Evolutionary conservation across 2,329 filamentous ascomycete genomes (phyloP).

Genomic region (Xylariaceae sp.): DNA sequence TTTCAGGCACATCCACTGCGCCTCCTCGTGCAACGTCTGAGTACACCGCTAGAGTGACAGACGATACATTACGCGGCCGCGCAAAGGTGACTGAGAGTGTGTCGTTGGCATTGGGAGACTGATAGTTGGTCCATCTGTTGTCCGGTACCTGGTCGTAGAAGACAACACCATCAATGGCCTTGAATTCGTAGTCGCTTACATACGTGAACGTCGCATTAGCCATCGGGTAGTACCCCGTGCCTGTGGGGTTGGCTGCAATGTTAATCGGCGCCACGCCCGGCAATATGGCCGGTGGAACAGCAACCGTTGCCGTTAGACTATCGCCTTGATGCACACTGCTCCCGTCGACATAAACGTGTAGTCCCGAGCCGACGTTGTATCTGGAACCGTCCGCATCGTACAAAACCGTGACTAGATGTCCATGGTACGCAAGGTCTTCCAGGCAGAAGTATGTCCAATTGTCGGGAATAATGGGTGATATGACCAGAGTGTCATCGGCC

Average conservation of each 20-base stretch:
- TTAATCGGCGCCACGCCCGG: conserved; percentile 30
- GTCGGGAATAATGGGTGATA: conserved; percentile 37
- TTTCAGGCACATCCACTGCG: conserved; percentile 25
- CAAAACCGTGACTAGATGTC: conserved; percentile 37
- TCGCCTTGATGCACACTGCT: conserved; percentile 26
- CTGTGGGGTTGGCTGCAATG: conserved; percentile 38
- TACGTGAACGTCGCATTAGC: conserved; percentile 36
- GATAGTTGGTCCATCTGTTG: conserved; percentile 38
- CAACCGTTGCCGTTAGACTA: conserved; percentile 12
- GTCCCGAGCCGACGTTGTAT: conserved; percentile 33
- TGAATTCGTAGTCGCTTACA: conserved; percentile 31
- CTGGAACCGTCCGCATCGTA: conserved; percentile 37
- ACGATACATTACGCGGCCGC: conserved; percentile 31
- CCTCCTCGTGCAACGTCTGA: conserved; percentile 33
- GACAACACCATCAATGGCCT: conserved; percentile 40
- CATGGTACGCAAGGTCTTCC: conserved; percentile 42
- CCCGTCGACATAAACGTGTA: conserved; percentile 37
- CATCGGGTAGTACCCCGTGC: conserved; percentile 32
- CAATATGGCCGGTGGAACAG: conserved; percentile 17
- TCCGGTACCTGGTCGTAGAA: conserved; percentile 37
- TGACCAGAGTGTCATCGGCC: conserved; percentile 33
- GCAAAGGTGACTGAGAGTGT: conserved; percentile 33
- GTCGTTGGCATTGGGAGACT: conserved; percentile 32
- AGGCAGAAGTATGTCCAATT: conserved; percentile 39
- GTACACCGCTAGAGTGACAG: conserved; percentile 31